Evolutionary conservation across 768 basidiomycete species (phyloP), one percentile per base, ranked within the genome.

Genomic region (Boletus vinaceobasis): DNA sequence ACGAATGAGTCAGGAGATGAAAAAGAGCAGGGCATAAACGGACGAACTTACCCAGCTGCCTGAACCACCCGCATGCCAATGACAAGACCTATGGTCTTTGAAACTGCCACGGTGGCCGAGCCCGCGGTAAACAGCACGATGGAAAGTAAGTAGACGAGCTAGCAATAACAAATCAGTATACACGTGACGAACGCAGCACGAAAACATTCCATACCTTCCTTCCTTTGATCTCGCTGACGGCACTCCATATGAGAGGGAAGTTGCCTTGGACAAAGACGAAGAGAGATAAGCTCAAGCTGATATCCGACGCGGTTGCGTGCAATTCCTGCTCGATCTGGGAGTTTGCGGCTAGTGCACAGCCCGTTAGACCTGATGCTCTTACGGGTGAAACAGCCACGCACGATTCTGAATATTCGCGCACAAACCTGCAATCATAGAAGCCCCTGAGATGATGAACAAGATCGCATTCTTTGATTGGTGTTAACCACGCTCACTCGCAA

Each of bases 241-340:
- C 52, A 51, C 67, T 69, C 65, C 69, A 70, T 31, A 85, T 0
- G 7, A 71, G 3, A 3, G 67, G 54, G 14, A 82, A 64, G 14
- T 73, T 65, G 1, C 90, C 91, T 68, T 92, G 91, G 4, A 86
- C 58, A 4, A 87, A 73, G 50, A 91, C 86, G 68, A 85, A 92
- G 11, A 90, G 55, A 0, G 89, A 86, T 19, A 91, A 69, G 53
- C 79, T 86, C 65, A 83, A 73, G 48, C 87, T 85, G 53, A 93
- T 85, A 52, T 87, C 75, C 1, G 77, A 72, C 32, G 79, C 73
- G 0, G 81, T 82, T 4, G 88, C 83, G 31, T 79, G 79, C 26
- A 93, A 74, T 13, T 88, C 76, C 4, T 67, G 61, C 60, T 88
- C 77, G 69, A 90, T 86, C 51, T 84, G 73, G n/a, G 79, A 70